Evolutionary conservation across 2,329 filamentous ascomycete species (phyloP).

Genomic region (Didymella keratinophila): DNA sequence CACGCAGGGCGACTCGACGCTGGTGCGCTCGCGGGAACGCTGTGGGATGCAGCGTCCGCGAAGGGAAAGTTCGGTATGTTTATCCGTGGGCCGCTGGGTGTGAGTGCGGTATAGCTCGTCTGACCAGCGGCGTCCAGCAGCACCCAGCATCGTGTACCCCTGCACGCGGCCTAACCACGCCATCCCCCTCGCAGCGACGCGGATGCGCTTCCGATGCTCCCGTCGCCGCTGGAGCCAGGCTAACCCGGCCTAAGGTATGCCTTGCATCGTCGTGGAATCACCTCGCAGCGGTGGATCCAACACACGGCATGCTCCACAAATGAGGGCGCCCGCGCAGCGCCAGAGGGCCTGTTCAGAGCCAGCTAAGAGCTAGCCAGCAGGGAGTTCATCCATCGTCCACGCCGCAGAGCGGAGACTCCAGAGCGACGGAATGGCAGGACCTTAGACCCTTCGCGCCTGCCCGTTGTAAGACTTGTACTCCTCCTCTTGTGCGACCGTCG

Average conservation of each 20-base stretch:
- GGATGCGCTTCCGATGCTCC: constrained; percentile 13
- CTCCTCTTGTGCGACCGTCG: constrained; percentile 17
- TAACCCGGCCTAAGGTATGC: constrained; percentile 17
- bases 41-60: not conserved
- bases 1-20: constrained; percentile 6
- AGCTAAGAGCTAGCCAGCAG: constrained; percentile 17
- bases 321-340: constrained; percentile 19
- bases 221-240: constrained; percentile 16
- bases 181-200: constrained; percentile 9
- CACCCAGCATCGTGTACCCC: not conserved
- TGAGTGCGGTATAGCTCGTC: constrained; percentile 7
- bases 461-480: constrained; percentile 17
- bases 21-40: not conserved
- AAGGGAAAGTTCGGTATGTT: constrained; percentile 12
- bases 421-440: constrained; percentile 13
- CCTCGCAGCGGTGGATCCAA: constrained; percentile 19
- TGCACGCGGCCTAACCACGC: not conserved
- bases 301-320: constrained; percentile 22
- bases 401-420: constrained; percentile 23
- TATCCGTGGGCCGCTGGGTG: constrained; percentile 6
- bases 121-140: not conserved
- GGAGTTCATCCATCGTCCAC: constrained; percentile 17
- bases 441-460: constrained; percentile 14
- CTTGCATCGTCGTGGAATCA: constrained; percentile 21
- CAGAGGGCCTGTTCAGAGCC: constrained; percentile 8